phyloP scores from a whole-genome alignment of 768 basidiomycete species.

The Kwoniella shandongensis region DNA sequence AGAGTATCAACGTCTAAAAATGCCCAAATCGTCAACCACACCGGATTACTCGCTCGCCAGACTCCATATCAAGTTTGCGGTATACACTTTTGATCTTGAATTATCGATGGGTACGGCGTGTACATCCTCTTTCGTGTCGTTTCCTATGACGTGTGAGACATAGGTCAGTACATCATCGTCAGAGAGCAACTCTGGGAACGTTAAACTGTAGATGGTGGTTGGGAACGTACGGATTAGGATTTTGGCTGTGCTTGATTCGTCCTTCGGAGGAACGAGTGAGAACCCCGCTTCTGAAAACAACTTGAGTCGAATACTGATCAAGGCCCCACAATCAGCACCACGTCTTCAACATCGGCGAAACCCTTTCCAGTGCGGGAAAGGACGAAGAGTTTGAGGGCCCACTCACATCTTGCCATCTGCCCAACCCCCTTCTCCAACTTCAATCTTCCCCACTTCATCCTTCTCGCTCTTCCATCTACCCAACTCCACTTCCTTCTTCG shows the following conservation, averaged over 20 bases:
- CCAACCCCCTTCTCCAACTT: conserved; percentile 33
- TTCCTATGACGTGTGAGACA: conserved; percentile 23
- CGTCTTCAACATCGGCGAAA: background rate
- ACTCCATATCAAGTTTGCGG: conserved; percentile 45
- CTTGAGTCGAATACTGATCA: conserved; percentile 43
- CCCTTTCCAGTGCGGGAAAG: background rate
- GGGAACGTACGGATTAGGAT: conserved; percentile 45
- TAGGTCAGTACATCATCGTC: background rate
- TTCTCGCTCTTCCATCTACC: conserved; percentile 28
- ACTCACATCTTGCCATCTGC: conserved; percentile 39
- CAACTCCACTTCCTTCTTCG: conserved; percentile 41
- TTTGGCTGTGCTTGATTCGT: conserved; percentile 21
- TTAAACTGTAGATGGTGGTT: no score
- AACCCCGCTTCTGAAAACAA: conserved; percentile 41
- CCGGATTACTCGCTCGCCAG: conserved; percentile 12
- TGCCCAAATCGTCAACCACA: no score
- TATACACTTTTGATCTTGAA: conserved; percentile 34
- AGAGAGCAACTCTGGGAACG: no score
- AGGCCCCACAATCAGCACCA: background rate
- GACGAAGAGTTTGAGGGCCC: background rate
- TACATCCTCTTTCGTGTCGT: conserved; percentile 42
- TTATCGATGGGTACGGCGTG: conserved; percentile 37
- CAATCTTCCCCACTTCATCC: conserved; percentile 30
- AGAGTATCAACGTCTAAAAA: no score
- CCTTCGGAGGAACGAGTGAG: conserved; percentile 24